Conservation (phyloP, 164 flowering plant genomes). For the Magnolia changhungtana region DNA sequence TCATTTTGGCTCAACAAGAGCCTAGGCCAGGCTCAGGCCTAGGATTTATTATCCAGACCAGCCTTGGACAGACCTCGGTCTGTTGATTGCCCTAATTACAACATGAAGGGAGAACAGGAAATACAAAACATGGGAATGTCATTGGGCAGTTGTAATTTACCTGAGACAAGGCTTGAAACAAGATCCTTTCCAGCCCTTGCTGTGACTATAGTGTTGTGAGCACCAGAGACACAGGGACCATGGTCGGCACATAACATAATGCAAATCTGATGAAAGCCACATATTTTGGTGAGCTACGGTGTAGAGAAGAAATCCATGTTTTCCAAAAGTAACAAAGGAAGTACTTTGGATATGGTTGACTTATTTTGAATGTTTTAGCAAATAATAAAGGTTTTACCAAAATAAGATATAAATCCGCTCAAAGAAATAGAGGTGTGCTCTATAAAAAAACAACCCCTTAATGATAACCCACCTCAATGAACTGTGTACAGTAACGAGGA, state of each 20-base stretch:
- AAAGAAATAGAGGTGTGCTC: not conserved
- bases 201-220: conserved; percentile 97
- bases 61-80: not conserved
- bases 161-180: conserved; percentile 95
- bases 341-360: not conserved
- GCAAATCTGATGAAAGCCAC: conserved; percentile 61
- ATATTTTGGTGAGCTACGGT: not conserved
- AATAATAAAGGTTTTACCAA: not conserved
- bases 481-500: conserved; percentile 85
- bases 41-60: not conserved
- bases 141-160: conserved; percentile 30
- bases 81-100: not conserved
- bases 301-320: not conserved
- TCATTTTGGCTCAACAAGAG: not conserved
- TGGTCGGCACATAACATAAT: conserved; percentile 98
- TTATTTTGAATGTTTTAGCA: not conserved
- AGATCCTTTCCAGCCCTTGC: conserved; percentile 99
- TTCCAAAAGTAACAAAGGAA: not conserved
- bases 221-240: conserved; percentile 99
- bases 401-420: not conserved
- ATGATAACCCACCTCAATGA: conserved; percentile 59
- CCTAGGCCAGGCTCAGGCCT: not conserved
- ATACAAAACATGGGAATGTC: not conserved
- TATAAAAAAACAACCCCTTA: not conserved
- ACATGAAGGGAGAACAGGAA: not conserved